A percentile compares a stretch with the other conserved stretches of the same genome.
phyloP scores from a whole-genome alignment of 768 basidiomycete species.

The Aureoboletus auriporus region DNA sequence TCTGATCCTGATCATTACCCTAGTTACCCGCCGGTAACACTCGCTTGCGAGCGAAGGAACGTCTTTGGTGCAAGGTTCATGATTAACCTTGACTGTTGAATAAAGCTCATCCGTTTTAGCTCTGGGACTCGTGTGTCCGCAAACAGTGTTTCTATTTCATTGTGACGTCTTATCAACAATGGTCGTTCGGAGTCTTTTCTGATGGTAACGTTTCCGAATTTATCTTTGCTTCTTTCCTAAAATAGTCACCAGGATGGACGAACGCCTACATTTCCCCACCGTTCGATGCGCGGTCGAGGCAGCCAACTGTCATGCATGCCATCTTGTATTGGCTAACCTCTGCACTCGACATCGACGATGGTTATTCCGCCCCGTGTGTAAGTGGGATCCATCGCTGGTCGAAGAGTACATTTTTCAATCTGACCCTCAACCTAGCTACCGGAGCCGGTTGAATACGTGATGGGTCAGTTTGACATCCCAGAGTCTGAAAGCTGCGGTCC shows the following conservation, averaged over 20 bases:
- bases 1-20: slow-evolving; percentile 3
- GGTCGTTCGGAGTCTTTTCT: slow-evolving; percentile 63
- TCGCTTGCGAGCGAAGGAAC: slow-evolving; percentile 47
- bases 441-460: slow-evolving; percentile 29
- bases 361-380: slow-evolving; percentile 25
- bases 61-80: slow-evolving; percentile 59
- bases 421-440: slow-evolving; percentile 18
- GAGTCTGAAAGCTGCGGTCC: slow-evolving; percentile 15
- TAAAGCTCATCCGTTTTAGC: slow-evolving; percentile 17
- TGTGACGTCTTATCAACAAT: slow-evolving; percentile 55
- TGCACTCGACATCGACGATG: slow-evolving; percentile 34
- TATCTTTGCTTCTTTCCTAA: background rate
- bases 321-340: slow-evolving; percentile 57
- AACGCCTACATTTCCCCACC: slow-evolving; percentile 48
- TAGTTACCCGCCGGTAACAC: slow-evolving; percentile 29
- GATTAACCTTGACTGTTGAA: background rate
- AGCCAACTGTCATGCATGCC: slow-evolving; percentile 50
- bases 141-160: slow-evolving; percentile 52
- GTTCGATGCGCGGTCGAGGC: slow-evolving; percentile 34
- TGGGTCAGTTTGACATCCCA: slow-evolving; percentile 25
- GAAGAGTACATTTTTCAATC: background rate
- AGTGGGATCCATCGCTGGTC: slow-evolving; percentile 1
- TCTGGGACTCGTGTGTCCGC: slow-evolving; percentile 53
- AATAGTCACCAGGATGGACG: slow-evolving; percentile 43
- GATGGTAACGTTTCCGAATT: slow-evolving; percentile 33